Percentiles rank a stretch among this genome's conserved stretches.
These are phyloP conservation scores for Salvia hispanica DNA, from an alignment of 257 asterid species.

Conservation along the genomic window DNA sequence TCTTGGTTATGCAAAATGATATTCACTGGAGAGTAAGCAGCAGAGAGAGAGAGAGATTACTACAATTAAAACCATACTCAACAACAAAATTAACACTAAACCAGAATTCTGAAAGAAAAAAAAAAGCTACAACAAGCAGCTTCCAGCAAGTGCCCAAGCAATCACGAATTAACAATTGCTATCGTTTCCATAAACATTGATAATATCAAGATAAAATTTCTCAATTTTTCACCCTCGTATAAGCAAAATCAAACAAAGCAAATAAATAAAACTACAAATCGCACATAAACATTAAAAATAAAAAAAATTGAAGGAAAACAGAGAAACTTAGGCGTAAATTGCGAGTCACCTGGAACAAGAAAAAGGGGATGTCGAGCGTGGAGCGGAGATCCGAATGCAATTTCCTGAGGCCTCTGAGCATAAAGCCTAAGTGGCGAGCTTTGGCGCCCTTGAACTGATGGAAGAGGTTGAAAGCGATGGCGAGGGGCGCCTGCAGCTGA, in stretches of 20 bases:
- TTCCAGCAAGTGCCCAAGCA: background rate
- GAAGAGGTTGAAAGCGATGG: constrained; percentile 81
- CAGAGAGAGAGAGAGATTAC: too few relatives aligned
- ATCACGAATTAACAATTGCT: background rate
- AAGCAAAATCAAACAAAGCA: constrained; percentile 1
- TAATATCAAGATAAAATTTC: background rate
- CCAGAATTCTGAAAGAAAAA: background rate
- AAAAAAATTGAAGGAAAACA: background rate
- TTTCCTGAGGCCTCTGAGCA: constrained; percentile 82
- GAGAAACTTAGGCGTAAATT: background rate
- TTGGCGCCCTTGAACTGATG: constrained; percentile 88
- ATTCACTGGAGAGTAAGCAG: too few relatives aligned
- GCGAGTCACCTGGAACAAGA: constrained; percentile 68
- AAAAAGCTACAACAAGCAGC: constrained; percentile 1
- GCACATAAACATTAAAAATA: background rate
- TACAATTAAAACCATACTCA: too few relatives aligned
- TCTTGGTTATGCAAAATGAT: too few relatives aligned
- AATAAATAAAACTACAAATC: background rate
- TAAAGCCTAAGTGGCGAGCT: constrained; percentile 93
- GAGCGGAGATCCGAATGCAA: constrained; percentile 52
- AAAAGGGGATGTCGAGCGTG: constrained; percentile 60
- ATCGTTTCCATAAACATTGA: background rate
- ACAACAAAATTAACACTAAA: too few relatives aligned
- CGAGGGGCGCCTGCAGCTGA: constrained; percentile 65
- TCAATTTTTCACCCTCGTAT: background rate